phyloP scores from a whole-genome alignment of 1,284 basidiomycete species.

The Boletus smithii region DNA sequence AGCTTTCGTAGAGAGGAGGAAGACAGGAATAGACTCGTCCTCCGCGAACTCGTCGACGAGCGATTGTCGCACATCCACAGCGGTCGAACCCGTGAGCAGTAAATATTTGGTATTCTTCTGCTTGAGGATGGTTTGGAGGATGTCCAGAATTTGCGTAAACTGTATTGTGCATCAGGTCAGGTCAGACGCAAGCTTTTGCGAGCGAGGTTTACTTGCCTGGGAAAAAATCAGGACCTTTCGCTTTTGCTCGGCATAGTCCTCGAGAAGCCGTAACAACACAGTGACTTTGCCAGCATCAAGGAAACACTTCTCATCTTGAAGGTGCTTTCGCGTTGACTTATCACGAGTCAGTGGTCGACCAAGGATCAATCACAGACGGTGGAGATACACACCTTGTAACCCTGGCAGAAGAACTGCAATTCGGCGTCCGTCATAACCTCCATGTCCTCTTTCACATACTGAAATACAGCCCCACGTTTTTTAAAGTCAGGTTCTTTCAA shows the following conservation, averaged over 20 bases:
- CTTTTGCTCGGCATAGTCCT: constrained; percentile 64
- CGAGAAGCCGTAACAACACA: constrained; percentile 70
- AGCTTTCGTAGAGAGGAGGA: constrained; percentile 94
- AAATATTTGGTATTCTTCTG: constrained; percentile 77
- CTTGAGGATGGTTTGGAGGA: constrained; percentile 84
- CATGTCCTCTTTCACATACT: constrained; percentile 89
- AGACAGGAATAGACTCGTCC: constrained; percentile 86
- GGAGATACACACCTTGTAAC: constrained; percentile 64
- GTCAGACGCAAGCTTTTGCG: neutral
- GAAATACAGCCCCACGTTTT: constrained; percentile 72
- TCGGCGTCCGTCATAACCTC: constrained; percentile 95
- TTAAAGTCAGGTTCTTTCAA: constrained; percentile 90
- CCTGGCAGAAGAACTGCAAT: constrained; percentile 75
- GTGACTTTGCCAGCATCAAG: constrained; percentile 89
- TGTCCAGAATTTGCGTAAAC: constrained; percentile 95
- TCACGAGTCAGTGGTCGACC: constrained; percentile 7
- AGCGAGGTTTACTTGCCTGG: constrained; percentile 52
- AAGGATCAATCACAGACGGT: neutral
- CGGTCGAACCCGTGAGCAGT: constrained; percentile 91
- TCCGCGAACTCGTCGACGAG: constrained; percentile 98
- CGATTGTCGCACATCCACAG: constrained; percentile 90
- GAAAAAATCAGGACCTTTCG: constrained; percentile 93
- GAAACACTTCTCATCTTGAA: constrained; percentile 75
- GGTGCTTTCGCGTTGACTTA: constrained; percentile 77
- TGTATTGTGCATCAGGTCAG: constrained; percentile 33